These are phyloP conservation scores for Dipodascus albidus DNA, from an alignment of 805 yeast genomes.

Conservation along the genomic window DNA sequence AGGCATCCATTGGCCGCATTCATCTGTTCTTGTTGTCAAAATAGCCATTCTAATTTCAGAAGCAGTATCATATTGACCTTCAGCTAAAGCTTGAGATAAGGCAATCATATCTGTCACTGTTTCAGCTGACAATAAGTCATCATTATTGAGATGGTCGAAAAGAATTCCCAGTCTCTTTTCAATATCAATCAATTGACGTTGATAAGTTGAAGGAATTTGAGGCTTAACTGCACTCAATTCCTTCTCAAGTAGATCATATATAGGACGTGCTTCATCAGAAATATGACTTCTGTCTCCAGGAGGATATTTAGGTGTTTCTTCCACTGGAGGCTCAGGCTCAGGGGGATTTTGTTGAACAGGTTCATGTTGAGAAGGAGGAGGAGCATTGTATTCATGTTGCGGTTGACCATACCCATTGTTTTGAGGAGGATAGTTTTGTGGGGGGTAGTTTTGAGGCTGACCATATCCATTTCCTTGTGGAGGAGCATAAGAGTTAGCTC, in stretches of 20 bases:
- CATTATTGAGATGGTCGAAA: conserved; percentile 66
- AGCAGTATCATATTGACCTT: conserved; percentile 50
- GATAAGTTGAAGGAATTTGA: conserved; percentile 58
- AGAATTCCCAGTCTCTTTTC: conserved; percentile 70
- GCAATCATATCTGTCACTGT: conserved; percentile 42
- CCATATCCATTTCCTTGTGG: background rate
- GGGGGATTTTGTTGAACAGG: conserved; percentile 16
- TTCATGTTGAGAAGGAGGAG: conserved; percentile 16
- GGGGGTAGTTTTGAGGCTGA: no score
- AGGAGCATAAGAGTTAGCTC: conserved; percentile 7
- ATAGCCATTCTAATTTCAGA: conserved; percentile 37
- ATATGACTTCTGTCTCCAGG: conserved; percentile 61
- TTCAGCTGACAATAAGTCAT: conserved; percentile 49
- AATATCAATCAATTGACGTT: conserved; percentile 67
- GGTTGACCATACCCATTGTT: conserved; percentile 20
- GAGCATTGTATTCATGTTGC: conserved; percentile 20
- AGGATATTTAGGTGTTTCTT: conserved; percentile 30
- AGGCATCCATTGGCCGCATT: conserved; percentile 84
- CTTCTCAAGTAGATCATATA: conserved; percentile 43
- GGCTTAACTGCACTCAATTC: conserved; percentile 58
- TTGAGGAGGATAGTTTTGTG: conserved; percentile 17
- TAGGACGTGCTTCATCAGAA: conserved; percentile 44
- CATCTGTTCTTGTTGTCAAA: conserved; percentile 51
- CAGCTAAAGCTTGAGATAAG: conserved; percentile 39
- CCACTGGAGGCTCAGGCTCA: conserved; percentile 14